Conservation (phyloP, 257 asterid species). For the Solanum sejunctum region DNA sequence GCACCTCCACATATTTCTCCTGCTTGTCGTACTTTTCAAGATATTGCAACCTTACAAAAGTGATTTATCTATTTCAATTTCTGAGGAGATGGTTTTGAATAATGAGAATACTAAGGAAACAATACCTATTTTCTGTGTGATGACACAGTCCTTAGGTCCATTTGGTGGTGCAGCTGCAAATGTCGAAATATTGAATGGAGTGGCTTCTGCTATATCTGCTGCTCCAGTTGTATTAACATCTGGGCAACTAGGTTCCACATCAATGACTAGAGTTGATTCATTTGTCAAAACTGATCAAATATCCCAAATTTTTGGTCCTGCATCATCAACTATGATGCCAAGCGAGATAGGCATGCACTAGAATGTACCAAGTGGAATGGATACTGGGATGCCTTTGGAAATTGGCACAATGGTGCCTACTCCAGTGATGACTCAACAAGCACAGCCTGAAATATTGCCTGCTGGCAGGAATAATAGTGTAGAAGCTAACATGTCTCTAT, state of each 20-base stretch:
- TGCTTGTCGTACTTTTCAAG: conserved; percentile 58
- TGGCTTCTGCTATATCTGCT: conserved; percentile 59
- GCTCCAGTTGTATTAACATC: conserved; percentile 55
- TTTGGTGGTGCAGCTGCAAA: conserved; percentile 62
- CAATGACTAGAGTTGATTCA: conserved; percentile 40
- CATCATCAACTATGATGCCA: conserved; percentile 38
- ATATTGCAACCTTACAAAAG: conserved; percentile 45
- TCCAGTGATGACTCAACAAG: conserved; percentile 38
- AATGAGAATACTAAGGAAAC: conserved; percentile 47
- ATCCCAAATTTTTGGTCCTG: conserved; percentile 41
- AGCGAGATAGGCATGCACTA: conserved; percentile 45
- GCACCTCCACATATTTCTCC: conserved; percentile 50
- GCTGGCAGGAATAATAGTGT: conserved; percentile 54
- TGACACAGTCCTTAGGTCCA: conserved; percentile 51
- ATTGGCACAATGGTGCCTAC: conserved; percentile 57
- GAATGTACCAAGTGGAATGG: conserved; percentile 31
- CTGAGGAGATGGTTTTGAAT: conserved; percentile 45
- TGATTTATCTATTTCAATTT: conserved; percentile 59
- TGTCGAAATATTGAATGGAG: conserved; percentile 69
- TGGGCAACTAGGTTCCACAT: conserved; percentile 38
- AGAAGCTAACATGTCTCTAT: conserved; percentile 49
- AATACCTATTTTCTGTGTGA: conserved; percentile 47
- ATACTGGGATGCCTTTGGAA: conserved; percentile 28
- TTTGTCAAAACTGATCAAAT: conserved; percentile 28
- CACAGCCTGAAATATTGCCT: conserved; percentile 38